A percentile compares a stretch with the other conserved stretches of the same genome.
These are phyloP conservation scores for Fusarium marasasianum DNA, from an alignment of 2,329 filamentous ascomycete genomes.

Conservation along the genomic window DNA sequence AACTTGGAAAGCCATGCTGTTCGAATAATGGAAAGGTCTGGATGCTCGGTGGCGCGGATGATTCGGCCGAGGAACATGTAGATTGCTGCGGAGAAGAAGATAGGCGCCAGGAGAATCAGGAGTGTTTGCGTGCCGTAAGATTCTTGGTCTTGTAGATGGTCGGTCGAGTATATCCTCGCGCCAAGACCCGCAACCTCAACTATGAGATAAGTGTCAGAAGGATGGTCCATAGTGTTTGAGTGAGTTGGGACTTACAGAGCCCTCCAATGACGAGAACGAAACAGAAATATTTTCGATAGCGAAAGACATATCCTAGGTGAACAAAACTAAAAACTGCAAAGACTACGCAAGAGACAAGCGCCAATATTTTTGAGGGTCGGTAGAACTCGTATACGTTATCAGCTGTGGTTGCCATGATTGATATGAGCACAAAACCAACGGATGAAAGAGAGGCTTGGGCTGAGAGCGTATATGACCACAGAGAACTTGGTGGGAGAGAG, in stretches of 20 bases:
- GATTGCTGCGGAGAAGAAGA: not conserved
- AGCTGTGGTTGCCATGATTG: not conserved
- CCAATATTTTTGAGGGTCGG: not conserved
- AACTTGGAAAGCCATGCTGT: not conserved
- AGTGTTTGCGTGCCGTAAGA: not conserved
- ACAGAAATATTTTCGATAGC: not conserved
- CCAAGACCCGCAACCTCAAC: not conserved
- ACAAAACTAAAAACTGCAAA: not conserved
- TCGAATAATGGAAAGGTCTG: not conserved
- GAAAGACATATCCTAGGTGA: not conserved
- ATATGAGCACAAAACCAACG: too few relatives aligned
- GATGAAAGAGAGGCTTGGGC: too few relatives aligned
- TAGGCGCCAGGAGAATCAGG: not conserved
- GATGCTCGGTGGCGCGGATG: not conserved
- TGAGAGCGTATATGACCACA: too few relatives aligned
- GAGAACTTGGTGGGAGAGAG: too few relatives aligned
- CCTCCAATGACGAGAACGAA: not conserved
- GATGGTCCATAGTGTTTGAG: rapidly evolving
- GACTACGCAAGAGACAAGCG: not conserved
- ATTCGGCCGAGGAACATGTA: not conserved
- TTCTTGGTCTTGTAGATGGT: not conserved
- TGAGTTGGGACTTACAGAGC: not conserved
- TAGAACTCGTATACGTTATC: not conserved
- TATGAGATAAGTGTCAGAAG: not conserved
- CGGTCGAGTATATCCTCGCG: not conserved